Conservation (phyloP, 2,329 filamentous ascomycete species). For the Calonectria henricotiae region DNA sequence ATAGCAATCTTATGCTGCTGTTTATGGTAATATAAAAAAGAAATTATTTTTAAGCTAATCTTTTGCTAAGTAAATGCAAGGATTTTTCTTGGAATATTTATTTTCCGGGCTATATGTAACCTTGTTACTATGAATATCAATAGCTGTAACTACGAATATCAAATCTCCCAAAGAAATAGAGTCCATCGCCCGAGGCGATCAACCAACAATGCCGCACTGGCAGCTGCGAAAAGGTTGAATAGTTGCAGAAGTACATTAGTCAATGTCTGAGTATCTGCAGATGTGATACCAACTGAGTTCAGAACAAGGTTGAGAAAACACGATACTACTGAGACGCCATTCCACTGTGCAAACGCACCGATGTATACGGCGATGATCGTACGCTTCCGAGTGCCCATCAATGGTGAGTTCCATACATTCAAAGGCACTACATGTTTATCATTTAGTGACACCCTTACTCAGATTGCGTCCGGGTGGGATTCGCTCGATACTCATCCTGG, state of each 20-base stretch:
- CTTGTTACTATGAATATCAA: too few relatives aligned
- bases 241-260: conserved; percentile 52
- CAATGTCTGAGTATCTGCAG: conserved; percentile 51
- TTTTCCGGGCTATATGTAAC: too few relatives aligned
- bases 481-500: not conserved
- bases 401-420: not conserved
- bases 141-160: too few relatives aligned
- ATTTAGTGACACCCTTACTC: not conserved
- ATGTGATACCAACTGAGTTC: conserved; percentile 56
- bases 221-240: conserved; percentile 53
- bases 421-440: not conserved
- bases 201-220: conserved; percentile 52
- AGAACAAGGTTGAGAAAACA: conserved; percentile 27
- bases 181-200: conserved; percentile 53
- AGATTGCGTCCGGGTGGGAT: not conserved
- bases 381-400: not conserved
- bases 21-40: too few relatives aligned
- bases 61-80: too few relatives aligned
- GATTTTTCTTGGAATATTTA: too few relatives aligned
- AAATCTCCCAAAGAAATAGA: conserved; percentile 49
- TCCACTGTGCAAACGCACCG: not conserved
- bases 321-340: conserved; percentile 9
- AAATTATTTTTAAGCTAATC: too few relatives aligned
- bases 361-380: not conserved
- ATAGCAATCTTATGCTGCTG: too few relatives aligned